Base-by-base conservation (phyloP, 192 early-diverging fungal species). In the Coemansia umbellata region DNA sequence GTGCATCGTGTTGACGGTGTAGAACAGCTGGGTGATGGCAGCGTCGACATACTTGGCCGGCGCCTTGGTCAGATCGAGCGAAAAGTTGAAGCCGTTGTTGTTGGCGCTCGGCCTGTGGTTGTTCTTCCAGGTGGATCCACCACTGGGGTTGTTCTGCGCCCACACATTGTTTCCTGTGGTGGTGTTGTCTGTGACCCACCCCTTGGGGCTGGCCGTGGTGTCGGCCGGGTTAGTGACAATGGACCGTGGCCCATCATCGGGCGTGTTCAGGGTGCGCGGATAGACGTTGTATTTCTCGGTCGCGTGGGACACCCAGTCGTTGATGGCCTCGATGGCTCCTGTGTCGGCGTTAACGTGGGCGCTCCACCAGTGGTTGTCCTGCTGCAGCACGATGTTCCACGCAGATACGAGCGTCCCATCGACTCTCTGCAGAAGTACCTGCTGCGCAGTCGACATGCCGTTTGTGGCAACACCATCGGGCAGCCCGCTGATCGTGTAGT, bases 1-100 rank as follows among this genome's bases (percentile, higher is more conserved):
- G 72, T 98, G 95, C 51, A 94, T 81, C 21, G 82, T 78, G 66
- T 97, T 97, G 71, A 87, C 88, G 77, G 86, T 90, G 74, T 94
- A 97, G 67, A 97, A 97, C 37, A 94, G 66, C 71, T 97, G 94
- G 54, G 88, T 83, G 18, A 97, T 78, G 4, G 91, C 84, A 2
- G 85, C 86, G 47, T 94, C 87, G 14, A 85, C 63, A 58, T 97
- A 97, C 6, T 72, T 67, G 11, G 50, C 50, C 1, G 94, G 91
- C 18, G 85, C 60, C 32, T 78, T 71, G 22, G 53, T 70, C 55
- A 92, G 68, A 58, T 90, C 79, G n/a, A 86, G 63, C 35, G 85
- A 63, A 55, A 82, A 91, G 66, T 93, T 84, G 76, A 94, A 94
- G 8, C 28, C 33, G 32, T 24, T 17, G 47, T 28, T 22, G 14